Percentiles rank a stretch among this genome's conserved stretches.
Evolutionary conservation across 2,329 filamentous ascomycete genomes (phyloP).

Genomic region (Trichothecium sympodiale): DNA sequence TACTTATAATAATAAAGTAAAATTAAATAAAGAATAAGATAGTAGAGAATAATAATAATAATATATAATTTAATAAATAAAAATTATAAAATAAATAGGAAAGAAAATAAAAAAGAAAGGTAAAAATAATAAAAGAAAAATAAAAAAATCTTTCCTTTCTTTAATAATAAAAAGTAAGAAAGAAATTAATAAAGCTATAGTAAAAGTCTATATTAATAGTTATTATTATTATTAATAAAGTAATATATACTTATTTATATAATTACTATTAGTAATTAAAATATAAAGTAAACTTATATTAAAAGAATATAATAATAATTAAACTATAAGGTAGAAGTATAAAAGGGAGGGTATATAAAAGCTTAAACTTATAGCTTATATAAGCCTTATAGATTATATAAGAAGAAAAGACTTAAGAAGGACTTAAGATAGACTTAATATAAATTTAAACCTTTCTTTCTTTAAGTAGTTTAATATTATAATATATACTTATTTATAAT

Average conservation of each 20-base stretch:
- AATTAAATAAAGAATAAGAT: constrained; percentile 3
- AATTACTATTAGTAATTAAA: not conserved
- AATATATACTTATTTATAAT: constrained; percentile 2
- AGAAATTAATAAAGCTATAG: not conserved
- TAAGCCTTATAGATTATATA: not conserved
- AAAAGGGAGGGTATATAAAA: not conserved
- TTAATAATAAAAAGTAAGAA: no score
- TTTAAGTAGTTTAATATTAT: no score
- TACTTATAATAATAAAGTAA: constrained; percentile 1
- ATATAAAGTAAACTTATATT: not conserved
- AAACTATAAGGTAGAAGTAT: not conserved
- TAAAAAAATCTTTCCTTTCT: no score
- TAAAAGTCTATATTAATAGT: not conserved
- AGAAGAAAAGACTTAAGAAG: not conserved
- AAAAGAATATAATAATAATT: not conserved
- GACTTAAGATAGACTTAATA: constrained; percentile 1
- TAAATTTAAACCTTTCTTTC: not conserved
- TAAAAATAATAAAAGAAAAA: constrained; percentile 1
- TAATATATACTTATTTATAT: no score
- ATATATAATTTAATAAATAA: not conserved
- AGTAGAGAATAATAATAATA: not conserved
- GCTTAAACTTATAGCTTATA: not conserved
- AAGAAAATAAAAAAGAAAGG: not conserved
- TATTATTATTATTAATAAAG: no score
- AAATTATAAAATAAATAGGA: constrained; percentile 1